Evolutionary conservation across 148 eudicot species (phyloP), one percentile per base, ranked within the genome.

Genomic region (Pharnaceum exiguum): DNA sequence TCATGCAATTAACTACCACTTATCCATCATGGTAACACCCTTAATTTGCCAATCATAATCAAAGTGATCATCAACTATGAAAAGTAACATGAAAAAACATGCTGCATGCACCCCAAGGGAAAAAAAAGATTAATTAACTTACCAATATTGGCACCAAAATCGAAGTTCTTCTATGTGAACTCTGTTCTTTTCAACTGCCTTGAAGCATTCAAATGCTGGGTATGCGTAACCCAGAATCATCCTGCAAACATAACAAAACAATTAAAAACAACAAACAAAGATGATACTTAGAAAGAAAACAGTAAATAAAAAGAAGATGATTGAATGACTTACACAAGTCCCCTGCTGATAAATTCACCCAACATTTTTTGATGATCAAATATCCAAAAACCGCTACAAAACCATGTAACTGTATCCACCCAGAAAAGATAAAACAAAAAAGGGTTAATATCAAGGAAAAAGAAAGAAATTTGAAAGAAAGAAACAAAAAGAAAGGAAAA

Each of bases 131-230:
- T 1, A 0, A 21, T 12, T 21, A 44, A 47, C 65, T 61, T 71
- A 93, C 98, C 98, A 93, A 55, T 93, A 93, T 84, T 88, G 96
- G 64, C 98, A 93, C 98, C 98, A 93, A 67, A 88, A 93, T 3
- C 96, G 75, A n/a, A 93, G 88, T 68, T 93, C 90, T 10, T 72
- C 71, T 15, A 83, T 83, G 50, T 78, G 75, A 25, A 85, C 95
- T 43, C 33, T 83, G 80, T 85, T 88, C 67, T 71, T 88, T 62
- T 85, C 96, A 0, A 88, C 64, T 15, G 95, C 81, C 57, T 93
- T 93, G 79, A 83, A 93, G 50, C 98, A 93, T 46, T 88, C 86
- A 60, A 85, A 88, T 46, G 96, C 96, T 23, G 98, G 98, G 50
- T 83, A 93, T 19, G 95, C 98, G 59, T 81, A 93, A 40, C 95